phyloP scores from a whole-genome alignment of 2,329 filamentous ascomycete species.

The Aspergillus sp. region DNA sequence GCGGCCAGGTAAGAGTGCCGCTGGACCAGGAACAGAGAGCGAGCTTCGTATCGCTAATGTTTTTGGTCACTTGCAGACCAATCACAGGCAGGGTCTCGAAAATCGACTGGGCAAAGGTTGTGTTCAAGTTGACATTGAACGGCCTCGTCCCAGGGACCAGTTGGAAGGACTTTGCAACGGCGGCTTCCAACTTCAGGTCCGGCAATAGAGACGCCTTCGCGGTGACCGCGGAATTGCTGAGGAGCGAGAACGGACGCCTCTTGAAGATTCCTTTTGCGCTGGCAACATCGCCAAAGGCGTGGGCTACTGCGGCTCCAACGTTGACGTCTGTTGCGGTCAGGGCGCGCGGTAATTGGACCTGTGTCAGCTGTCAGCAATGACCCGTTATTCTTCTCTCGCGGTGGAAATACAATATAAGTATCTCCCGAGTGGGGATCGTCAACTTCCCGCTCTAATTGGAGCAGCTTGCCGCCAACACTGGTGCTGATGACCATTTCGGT shows the following conservation, averaged over 20 bases:
- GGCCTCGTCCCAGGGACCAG: slow-evolving; percentile 25
- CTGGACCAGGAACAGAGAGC: slow-evolving; percentile 29
- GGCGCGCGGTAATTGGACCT: slow-evolving; percentile 23
- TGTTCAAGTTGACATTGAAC: slow-evolving; percentile 21
- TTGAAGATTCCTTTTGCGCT: slow-evolving; percentile 19
- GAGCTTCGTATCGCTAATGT: slow-evolving; percentile 21
- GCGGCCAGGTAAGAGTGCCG: slow-evolving; percentile 29
- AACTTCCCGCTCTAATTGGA: slow-evolving; percentile 18
- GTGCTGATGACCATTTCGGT: slow-evolving; percentile 24
- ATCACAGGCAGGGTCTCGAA: slow-evolving; percentile 20
- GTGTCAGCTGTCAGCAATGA: slow-evolving; percentile 6
- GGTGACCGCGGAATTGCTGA: slow-evolving; percentile 22
- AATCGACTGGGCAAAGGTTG: slow-evolving; percentile 20
- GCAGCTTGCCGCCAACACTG: slow-evolving; percentile 22
- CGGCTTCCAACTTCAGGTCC: slow-evolving; percentile 18
- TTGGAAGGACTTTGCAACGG: slow-evolving; percentile 20
- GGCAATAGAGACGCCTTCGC: slow-evolving; percentile 25
- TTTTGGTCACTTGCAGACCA: slow-evolving; percentile 22
- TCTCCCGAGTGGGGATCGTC: slow-evolving; percentile 3
- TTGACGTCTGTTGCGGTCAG: slow-evolving; percentile 20
- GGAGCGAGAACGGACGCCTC: slow-evolving; percentile 20
- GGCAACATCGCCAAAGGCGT: slow-evolving; percentile 18
- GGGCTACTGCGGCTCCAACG: slow-evolving; percentile 24
- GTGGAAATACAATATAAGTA: not conserved
- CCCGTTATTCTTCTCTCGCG: not conserved